Evolutionary conservation across 495 filamentous ascomycete species (phyloP), one percentile per base, ranked within the genome.

Genomic region (Hyaloscypha variabilis): DNA sequence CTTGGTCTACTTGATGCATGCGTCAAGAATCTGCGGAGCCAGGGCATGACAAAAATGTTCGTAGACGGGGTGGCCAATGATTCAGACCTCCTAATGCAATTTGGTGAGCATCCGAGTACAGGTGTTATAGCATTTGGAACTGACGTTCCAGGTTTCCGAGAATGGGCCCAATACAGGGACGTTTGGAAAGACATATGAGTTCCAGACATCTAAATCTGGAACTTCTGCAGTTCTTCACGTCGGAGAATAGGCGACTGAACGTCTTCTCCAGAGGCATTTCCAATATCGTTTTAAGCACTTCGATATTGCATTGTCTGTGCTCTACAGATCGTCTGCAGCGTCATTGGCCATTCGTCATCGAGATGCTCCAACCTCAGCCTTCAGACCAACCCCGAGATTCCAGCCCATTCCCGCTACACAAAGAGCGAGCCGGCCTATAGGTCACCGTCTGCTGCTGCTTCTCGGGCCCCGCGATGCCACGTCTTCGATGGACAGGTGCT

Each of bases 111-210:
- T 24, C 21, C 29, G 14, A 21, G 3, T 36, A 34, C 13, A 26
- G 14, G 49, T 13, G 57, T 3, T 26, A 23, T 23, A 50, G 6
- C 10, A 57, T 25, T 8, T 59, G 21, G 65, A 67, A 31, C 57
- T 59, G 65, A n/a, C 39, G 3, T 3, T n/a, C 52, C 53, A 78
- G 77, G 77, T 8, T 79, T 77, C 60, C 60, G 66, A 49, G 68
- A 77, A 65, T 79, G 77, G 77, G 77, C 76, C 6, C 68, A 68
- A 62, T 79, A 79, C 54, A 66, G 76, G 46, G 77, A 79, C 60
- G 74, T 79, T 29, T 79, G 77, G 77, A 71, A 72, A 57, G 62
- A 70, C 25, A 46, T 46, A 17, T 69, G 49, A 66, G 29, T 21
- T 8, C 51, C 51, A 29, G 54, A 58, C 19, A 34, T 11, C 6